These are phyloP conservation scores for Vinca minor DNA, from an alignment of 257 asterid species.

Conservation along the genomic window DNA sequence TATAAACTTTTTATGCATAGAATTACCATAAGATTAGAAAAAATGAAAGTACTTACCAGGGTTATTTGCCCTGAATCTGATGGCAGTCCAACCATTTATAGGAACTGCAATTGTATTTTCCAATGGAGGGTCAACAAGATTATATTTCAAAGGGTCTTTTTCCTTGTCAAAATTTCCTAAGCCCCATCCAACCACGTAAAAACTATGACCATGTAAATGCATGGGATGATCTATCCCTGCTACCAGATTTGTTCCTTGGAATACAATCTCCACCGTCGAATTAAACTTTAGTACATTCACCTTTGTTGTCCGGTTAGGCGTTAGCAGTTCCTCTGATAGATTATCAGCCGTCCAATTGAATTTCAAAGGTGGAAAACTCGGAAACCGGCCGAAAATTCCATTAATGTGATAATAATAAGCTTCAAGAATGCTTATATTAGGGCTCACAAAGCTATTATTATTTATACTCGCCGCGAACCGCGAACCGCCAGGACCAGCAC, in stretches of 20 bases:
- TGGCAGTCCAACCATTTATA: constrained; percentile 49
- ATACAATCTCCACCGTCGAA: constrained; percentile 44
- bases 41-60: constrained; percentile 37
- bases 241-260: constrained; percentile 45
- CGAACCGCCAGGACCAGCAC: constrained; percentile 19
- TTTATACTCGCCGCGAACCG: constrained; percentile 36
- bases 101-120: constrained; percentile 53
- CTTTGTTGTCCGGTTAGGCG: constrained; percentile 21
- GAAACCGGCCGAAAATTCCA: constrained; percentile 38
- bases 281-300: constrained; percentile 39
- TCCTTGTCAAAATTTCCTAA: constrained; percentile 39
- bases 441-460: constrained; percentile 34
- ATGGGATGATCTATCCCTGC: constrained; percentile 60
- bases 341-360: constrained; percentile 33
- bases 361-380: constrained; percentile 29
- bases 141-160: constrained; percentile 41
- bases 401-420: constrained; percentile 35
- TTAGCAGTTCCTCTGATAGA: constrained; percentile 15
- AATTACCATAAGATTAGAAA: too few species aligned
- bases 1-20: too few species aligned
- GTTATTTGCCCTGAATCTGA: constrained; percentile 55
- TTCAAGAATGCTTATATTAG: constrained; percentile 32
- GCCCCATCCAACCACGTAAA: constrained; percentile 56
- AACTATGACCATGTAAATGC: constrained; percentile 72
- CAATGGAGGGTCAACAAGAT: constrained; percentile 58